These are phyloP conservation scores for Podaxis rugospora DNA, from an alignment of 768 basidiomycete genomes.

Conservation along the genomic window DNA sequence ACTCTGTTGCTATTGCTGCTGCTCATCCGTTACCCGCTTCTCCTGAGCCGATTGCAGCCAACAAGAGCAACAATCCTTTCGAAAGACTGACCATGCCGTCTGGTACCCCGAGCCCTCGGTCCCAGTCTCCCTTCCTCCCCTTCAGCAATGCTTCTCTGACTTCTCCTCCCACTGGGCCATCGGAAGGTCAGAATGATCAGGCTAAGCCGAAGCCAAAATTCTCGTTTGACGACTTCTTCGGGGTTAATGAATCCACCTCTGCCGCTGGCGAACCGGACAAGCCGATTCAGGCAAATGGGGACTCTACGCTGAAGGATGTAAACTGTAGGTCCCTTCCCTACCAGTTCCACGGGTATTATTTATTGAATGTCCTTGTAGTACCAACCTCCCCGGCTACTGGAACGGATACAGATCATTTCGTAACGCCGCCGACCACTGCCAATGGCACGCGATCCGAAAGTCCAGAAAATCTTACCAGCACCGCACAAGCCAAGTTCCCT, in stretches of 20 bases:
- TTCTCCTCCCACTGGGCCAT: conserved; percentile 14
- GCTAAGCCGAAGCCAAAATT: not conserved
- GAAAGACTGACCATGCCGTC: conserved; percentile 58
- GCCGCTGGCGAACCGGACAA: conserved; percentile 5
- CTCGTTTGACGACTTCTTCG: conserved; percentile 12
- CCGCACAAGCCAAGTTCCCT: conserved; percentile 19
- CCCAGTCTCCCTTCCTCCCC: conserved; percentile 59
- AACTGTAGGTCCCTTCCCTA: not conserved
- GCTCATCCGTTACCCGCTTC: conserved; percentile 70
- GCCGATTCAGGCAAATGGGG: not conserved
- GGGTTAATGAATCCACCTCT: conserved; percentile 3
- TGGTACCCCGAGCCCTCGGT: conserved; percentile 37
- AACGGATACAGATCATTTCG: conserved; percentile 49
- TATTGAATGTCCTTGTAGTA: not conserved
- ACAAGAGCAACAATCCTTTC: conserved; percentile 91
- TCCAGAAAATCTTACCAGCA: conserved; percentile 10
- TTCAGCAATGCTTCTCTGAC: conserved; percentile 26
- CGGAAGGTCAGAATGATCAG: conserved; percentile 8
- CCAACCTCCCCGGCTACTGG: conserved; percentile 25
- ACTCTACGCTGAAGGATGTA: not conserved
- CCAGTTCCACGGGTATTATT: not conserved
- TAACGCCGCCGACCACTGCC: conserved; percentile 52
- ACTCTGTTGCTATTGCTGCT: conserved; percentile 57
- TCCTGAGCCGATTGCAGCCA: conserved; percentile 56
- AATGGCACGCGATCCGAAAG: conserved; percentile 15